phyloP scores from a whole-genome alignment of 805 yeast species.

The Spathaspora sp. region DNA sequence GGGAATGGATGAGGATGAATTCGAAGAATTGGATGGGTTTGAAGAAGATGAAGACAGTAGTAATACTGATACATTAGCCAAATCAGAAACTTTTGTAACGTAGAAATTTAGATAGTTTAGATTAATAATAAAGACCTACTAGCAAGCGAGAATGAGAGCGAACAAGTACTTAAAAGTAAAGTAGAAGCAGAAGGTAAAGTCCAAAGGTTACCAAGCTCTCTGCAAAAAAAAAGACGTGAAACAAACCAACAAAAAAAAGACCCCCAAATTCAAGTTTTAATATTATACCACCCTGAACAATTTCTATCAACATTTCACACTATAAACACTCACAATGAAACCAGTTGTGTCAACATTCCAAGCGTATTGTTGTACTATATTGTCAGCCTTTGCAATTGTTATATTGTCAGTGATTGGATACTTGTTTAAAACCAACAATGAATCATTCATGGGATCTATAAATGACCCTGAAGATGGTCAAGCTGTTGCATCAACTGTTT shows the following conservation, averaged over 20 bases:
- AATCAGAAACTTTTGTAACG: background rate
- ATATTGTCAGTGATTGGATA: conserved; percentile 82
- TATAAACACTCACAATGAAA: conserved; percentile 24
- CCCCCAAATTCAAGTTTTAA: too few species aligned
- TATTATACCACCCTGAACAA: background rate
- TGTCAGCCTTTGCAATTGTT: conserved; percentile 89
- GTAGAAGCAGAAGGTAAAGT: background rate
- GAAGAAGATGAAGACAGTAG: conserved; percentile 15
- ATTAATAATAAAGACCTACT: background rate
- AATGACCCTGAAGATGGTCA: conserved; percentile 90
- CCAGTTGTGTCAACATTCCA: conserved; percentile 57
- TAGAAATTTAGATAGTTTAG: background rate
- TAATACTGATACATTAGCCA: conserved; percentile 8
- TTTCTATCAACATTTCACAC: background rate
- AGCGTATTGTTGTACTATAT: conserved; percentile 93
- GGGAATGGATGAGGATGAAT: conserved; percentile 4
- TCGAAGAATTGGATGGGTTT: background rate
- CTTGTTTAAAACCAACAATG: conserved; percentile 76
- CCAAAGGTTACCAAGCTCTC: background rate
- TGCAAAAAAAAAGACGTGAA: background rate
- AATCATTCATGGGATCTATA: conserved; percentile 88
- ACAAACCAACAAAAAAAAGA: background rate
- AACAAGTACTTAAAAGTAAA: background rate
- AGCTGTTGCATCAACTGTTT: conserved; percentile 88
- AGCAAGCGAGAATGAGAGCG: background rate